Percentiles rank a stretch among this genome's conserved stretches.
phyloP scores from a whole-genome alignment of 1,284 basidiomycete species.

The Rhodotorula sp. region DNA sequence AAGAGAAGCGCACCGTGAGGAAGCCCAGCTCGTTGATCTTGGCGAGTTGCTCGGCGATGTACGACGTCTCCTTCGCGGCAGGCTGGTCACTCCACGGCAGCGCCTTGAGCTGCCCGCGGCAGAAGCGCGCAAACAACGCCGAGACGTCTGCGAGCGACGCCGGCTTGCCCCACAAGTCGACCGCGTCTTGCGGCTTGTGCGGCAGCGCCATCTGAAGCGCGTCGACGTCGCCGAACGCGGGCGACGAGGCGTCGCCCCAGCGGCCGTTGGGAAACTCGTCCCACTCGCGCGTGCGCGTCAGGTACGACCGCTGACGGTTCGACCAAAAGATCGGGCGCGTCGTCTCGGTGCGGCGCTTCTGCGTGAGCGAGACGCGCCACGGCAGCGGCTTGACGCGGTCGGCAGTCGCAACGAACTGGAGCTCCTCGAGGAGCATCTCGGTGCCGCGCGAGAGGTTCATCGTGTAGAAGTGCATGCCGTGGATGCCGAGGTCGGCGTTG shows the following conservation, averaged over 20 bases:
- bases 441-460: constrained; percentile 45
- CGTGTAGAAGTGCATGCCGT: constrained; percentile 44
- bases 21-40: constrained; percentile 72
- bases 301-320: constrained; percentile 85
- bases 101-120: constrained; percentile 63
- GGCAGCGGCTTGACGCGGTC: constrained; percentile 52
- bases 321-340: constrained; percentile 97
- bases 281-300: constrained; percentile 65
- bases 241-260: constrained; percentile 54
- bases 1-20: constrained; percentile 66
- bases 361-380: constrained; percentile 68
- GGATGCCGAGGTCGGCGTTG: constrained; percentile 38
- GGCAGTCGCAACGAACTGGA: constrained; percentile 43
- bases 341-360: constrained; percentile 78
- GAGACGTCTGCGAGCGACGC: constrained; percentile 70
- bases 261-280: constrained; percentile 55
- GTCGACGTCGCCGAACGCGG: constrained; percentile 51
- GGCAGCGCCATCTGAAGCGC: constrained; percentile 37
- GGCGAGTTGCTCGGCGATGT: constrained; percentile 77
- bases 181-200: constrained; percentile 63
- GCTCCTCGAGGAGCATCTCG: constrained; percentile 46
- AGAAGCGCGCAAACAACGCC: constrained; percentile 68
- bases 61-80: constrained; percentile 77
- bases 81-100: constrained; percentile 90
- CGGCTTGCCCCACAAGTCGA: constrained; percentile 80